These are phyloP conservation scores for Mollisiaceae sp. DNA, from an alignment of 2,329 filamentous ascomycete genomes.

Conservation along the genomic window DNA sequence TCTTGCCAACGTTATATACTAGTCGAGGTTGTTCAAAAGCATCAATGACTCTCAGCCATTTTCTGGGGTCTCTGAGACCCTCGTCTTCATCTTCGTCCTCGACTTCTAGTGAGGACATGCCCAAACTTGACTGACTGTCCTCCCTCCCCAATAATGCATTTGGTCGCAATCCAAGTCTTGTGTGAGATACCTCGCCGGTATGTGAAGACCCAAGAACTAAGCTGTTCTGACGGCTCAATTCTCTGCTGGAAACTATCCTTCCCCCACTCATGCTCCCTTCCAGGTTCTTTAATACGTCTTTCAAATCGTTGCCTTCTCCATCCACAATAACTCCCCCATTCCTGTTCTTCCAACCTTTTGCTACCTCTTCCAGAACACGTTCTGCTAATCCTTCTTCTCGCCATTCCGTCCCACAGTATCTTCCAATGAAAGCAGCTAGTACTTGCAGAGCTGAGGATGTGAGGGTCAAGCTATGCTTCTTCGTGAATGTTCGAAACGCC, in stretches of 20 bases:
- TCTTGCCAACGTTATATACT: slow-evolving; percentile 78
- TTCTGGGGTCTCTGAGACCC: slow-evolving; percentile 68
- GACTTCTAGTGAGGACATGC: slow-evolving; percentile 58
- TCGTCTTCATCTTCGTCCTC: slow-evolving; percentile 61
- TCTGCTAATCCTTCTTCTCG: slow-evolving; percentile 93
- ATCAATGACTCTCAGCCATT: slow-evolving; percentile 82
- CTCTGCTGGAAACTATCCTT: slow-evolving; percentile 60
- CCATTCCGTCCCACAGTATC: slow-evolving; percentile 95
- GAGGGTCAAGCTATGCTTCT: slow-evolving; percentile 94
- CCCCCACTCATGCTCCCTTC: slow-evolving; percentile 92
- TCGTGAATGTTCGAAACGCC: slow-evolving; percentile 94
- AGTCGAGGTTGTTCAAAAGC: slow-evolving; percentile 86
- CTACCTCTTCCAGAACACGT: slow-evolving; percentile 88
- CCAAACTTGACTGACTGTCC: slow-evolving; percentile 70
- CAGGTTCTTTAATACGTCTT: slow-evolving; percentile 80
- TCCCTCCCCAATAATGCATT: slow-evolving; percentile 54
- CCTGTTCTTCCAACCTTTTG: slow-evolving; percentile 87
- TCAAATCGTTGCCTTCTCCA: slow-evolving; percentile 75
- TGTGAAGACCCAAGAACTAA: slow-evolving; percentile 63
- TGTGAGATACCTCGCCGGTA: slow-evolving; percentile 58
- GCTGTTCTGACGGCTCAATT: slow-evolving; percentile 67
- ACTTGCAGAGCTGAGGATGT: slow-evolving; percentile 85
- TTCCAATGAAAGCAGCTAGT: slow-evolving; percentile 87
- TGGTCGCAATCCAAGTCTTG: slow-evolving; percentile 60
- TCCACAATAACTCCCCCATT: slow-evolving; percentile 92